These are phyloP conservation scores for Protomyces arabidopsidicola DNA, from an alignment of 1,139 yeast species.

Conservation along the genomic window DNA sequence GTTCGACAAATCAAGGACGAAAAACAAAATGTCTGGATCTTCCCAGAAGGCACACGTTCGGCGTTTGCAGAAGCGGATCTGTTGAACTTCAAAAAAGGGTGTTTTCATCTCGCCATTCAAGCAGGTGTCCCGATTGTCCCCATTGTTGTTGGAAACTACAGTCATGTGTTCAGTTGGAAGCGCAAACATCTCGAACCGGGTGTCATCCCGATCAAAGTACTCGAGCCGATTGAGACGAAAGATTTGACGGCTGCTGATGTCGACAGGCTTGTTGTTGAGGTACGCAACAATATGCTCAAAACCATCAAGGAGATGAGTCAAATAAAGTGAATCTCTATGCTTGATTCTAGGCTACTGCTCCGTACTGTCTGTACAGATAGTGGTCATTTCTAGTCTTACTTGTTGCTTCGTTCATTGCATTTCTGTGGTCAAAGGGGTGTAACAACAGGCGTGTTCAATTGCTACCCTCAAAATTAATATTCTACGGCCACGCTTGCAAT, in stretches of 20 bases:
- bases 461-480: too few relatives aligned
- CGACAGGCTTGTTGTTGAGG: conserved; percentile 45
- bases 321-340: too few relatives aligned
- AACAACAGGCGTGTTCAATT: too few relatives aligned
- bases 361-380: too few relatives aligned
- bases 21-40: conserved; percentile 34
- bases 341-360: too few relatives aligned
- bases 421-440: too few relatives aligned
- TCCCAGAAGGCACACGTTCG: conserved; percentile 78
- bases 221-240: conserved; percentile 60
- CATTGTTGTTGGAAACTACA: conserved; percentile 77
- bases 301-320: conserved; percentile 36
- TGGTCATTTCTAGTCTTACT: too few relatives aligned
- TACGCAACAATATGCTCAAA: conserved; percentile 42
- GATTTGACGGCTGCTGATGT: conserved; percentile 60
- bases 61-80: conserved; percentile 61
- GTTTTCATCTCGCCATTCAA: conserved; percentile 92
- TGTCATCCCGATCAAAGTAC: conserved; percentile 51
- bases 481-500: too few relatives aligned
- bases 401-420: too few relatives aligned
- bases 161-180: conserved; percentile 62
- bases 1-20: conserved; percentile 51
- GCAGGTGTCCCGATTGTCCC: conserved; percentile 88
- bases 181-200: conserved; percentile 54
- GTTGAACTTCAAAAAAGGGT: conserved; percentile 92